A percentile compares a stretch with the other conserved stretches of the same genome.
Evolutionary conservation across 2,329 filamentous ascomycete species (phyloP).

Genomic region (Fusarium solani-melongenae): DNA sequence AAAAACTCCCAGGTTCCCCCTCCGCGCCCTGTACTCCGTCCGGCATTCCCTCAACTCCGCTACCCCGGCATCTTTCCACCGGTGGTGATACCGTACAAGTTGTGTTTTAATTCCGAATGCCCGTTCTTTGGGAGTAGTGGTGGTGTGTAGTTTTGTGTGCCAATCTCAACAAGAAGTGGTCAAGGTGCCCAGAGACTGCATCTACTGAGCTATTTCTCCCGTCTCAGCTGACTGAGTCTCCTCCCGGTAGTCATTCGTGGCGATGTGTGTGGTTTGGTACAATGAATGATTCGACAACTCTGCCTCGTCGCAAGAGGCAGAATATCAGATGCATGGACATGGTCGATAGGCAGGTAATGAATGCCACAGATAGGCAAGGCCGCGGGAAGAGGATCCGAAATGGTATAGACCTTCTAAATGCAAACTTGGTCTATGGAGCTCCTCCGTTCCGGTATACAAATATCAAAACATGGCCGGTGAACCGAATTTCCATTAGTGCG

Average conservation of each 20-base stretch:
- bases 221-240: background rate
- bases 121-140: background rate
- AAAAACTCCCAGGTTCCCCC: constrained; percentile 27
- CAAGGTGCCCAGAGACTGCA: background rate
- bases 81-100: constrained; percentile 14
- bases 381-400: constrained; percentile 17
- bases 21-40: constrained; percentile 28
- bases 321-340: constrained; percentile 2
- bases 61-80: background rate
- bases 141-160: background rate
- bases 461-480: constrained; percentile 11
- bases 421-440: constrained; percentile 38
- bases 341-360: background rate
- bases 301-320: background rate
- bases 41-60: constrained; percentile 28
- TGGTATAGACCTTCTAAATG: constrained; percentile 39
- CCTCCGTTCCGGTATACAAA: constrained; percentile 34
- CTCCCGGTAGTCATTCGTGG: constrained; percentile 5
- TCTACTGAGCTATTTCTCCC: background rate
- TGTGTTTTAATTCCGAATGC: constrained; percentile 10
- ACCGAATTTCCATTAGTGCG: constrained; percentile 25
- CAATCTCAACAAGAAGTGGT: background rate
- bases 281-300: background rate
- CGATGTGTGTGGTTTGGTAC: constrained; percentile 1
- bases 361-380: constrained; percentile 7